Evolutionary conservation across 306 rosid species (phyloP).

Genomic region (Crataegus laevigata): DNA sequence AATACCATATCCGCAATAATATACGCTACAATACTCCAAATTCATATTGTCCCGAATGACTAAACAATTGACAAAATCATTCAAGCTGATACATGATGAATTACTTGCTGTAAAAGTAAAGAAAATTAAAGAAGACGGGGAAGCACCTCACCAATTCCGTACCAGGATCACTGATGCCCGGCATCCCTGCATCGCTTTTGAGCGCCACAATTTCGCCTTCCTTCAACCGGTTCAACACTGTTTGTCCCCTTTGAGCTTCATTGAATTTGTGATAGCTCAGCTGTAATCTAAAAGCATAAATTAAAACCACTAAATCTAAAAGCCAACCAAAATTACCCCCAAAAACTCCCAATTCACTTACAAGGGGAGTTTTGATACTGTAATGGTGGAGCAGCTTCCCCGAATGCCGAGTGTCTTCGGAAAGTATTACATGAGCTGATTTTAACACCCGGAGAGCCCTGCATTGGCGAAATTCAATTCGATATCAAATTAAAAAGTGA

Average conservation of each 20-base stretch:
- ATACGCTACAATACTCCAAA: neutral
- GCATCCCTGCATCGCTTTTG: constrained; percentile 86
- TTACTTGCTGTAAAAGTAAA: neutral
- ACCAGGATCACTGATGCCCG: constrained; percentile 94
- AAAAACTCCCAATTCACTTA: constrained; percentile 15
- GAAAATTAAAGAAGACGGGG: neutral
- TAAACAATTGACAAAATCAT: neutral
- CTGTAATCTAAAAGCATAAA: constrained; percentile 41
- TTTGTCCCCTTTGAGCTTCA: constrained; percentile 73
- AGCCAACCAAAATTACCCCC: neutral
- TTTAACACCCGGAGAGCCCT: constrained; percentile 79
- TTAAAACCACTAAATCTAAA: constrained; percentile 18
- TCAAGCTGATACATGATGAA: neutral
- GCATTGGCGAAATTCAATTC: constrained; percentile 1
- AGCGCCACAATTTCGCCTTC: constrained; percentile 83
- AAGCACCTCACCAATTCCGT: constrained; percentile 55
- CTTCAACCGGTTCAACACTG: constrained; percentile 76
- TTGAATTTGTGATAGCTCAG: constrained; percentile 92
- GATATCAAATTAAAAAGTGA: neutral
- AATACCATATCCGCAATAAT: neutral
- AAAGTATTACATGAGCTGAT: constrained; percentile 74
- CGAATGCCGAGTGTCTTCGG: constrained; percentile 93
- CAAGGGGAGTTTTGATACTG: constrained; percentile 79
- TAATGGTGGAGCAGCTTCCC: constrained; percentile 81
- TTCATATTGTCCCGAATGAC: neutral